These are phyloP conservation scores for Colletotrichum australisinense DNA, from an alignment of 2,329 filamentous ascomycete genomes.

Conservation along the genomic window DNA sequence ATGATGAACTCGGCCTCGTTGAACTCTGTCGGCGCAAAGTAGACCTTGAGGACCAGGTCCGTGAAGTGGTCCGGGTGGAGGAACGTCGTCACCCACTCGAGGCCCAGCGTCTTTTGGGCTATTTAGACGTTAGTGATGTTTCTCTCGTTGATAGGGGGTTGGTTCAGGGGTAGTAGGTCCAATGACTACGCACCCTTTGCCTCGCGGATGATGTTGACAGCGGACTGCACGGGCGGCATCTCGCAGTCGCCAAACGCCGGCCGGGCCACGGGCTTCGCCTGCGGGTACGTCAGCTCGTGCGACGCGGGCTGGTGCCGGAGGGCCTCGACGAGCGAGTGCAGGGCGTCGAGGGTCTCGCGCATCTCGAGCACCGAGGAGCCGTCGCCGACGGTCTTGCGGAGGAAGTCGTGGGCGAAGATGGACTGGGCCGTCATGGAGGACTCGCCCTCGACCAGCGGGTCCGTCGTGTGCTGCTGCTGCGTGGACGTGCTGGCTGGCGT, in stretches of 20 bases:
- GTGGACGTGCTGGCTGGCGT: constrained; percentile 35
- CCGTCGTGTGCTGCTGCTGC: constrained; percentile 36
- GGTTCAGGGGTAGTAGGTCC: too few relatives aligned
- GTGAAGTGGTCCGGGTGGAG: constrained; percentile 44
- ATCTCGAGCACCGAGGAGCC: constrained; percentile 45
- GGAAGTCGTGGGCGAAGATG: constrained; percentile 58
- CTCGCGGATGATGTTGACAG: constrained; percentile 29
- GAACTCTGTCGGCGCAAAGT: constrained; percentile 45
- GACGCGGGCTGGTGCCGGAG: constrained; percentile 41
- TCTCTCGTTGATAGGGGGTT: too few relatives aligned
- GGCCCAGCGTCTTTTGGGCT: constrained; percentile 19
- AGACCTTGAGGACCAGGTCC: constrained; percentile 47
- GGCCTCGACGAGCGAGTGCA: constrained; percentile 44
- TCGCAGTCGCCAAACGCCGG: constrained; percentile 22
- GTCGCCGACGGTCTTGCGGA: constrained; percentile 49
- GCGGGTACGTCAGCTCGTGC: constrained; percentile 41
- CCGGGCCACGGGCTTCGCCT: constrained; percentile 30
- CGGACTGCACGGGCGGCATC: constrained; percentile 35
- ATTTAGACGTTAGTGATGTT: background rate
- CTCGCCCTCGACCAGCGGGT: constrained; percentile 54
- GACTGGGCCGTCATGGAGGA: constrained; percentile 59
- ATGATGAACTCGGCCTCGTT: constrained; percentile 47
- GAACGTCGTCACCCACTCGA: constrained; percentile 45
- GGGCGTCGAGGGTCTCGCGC: constrained; percentile 48
- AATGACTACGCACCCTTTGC: constrained; percentile 22